Conservation (phyloP, 129 eudicot species). For the Artemisia argyi region DNA sequence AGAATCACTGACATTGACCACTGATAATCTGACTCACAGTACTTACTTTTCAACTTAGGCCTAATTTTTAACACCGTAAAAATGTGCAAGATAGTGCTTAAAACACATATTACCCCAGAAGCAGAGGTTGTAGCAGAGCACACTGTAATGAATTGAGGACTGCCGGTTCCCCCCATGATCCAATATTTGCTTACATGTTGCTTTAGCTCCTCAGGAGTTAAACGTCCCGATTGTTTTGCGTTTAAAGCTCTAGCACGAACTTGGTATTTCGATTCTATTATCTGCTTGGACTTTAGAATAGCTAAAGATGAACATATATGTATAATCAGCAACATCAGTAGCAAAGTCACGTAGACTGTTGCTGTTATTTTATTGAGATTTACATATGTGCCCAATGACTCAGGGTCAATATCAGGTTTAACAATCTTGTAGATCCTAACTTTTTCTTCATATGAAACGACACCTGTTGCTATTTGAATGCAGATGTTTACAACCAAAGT, state of each 20-base stretch:
- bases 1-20: too few species aligned
- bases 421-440: neutral
- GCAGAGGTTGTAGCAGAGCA: slow-evolving; percentile 18
- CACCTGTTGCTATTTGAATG: slow-evolving; percentile 14
- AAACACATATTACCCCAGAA: slow-evolving; percentile 21
- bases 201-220: slow-evolving; percentile 19
- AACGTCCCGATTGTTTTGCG: neutral
- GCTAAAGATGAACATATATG: slow-evolving; percentile 23
- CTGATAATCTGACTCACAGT: too few species aligned
- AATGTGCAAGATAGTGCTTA: neutral
- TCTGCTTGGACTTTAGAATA: slow-evolving; percentile 6
- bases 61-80: neutral
- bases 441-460: neutral
- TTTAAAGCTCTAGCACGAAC: neutral
- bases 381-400: too few species aligned
- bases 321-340: too few species aligned
- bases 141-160: slow-evolving; percentile 26
- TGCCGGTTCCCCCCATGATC: slow-evolving; percentile 36
- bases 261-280: slow-evolving; percentile 11
- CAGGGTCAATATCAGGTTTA: too few species aligned
- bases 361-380: too few species aligned
- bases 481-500: slow-evolving; percentile 36
- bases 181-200: slow-evolving; percentile 18
- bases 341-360: too few species aligned
- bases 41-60: too few species aligned